A percentile compares a stretch with the other conserved stretches of the same genome.
phyloP scores from a whole-genome alignment of 192 early-diverging fungal genomes.

The Helicostylum pulchrum region DNA sequence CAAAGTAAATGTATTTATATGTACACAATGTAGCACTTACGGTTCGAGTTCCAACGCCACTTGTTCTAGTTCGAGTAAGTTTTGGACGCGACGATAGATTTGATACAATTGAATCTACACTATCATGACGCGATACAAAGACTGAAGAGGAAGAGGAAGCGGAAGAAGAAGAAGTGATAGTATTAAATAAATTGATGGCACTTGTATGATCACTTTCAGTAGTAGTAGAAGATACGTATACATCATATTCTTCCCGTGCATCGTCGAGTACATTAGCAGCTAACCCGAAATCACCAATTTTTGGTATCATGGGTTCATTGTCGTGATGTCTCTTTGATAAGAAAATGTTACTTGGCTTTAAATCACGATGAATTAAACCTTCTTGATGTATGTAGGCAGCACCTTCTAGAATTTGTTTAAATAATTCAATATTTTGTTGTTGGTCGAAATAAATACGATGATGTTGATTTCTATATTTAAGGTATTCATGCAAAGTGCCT shows the following conservation, averaged over 20 bases:
- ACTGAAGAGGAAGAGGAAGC: neutral
- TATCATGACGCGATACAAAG: too few relatives aligned
- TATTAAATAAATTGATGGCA: neutral
- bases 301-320: conserved; percentile 43
- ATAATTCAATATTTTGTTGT: conserved; percentile 43
- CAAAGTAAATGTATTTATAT: conserved; percentile 2
- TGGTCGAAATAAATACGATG: conserved; percentile 13
- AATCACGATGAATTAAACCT: conserved; percentile 71
- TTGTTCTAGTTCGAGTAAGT: conserved; percentile 9
- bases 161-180: neutral
- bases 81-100: neutral
- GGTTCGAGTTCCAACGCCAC: conserved; percentile 21
- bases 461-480: conserved; percentile 32
- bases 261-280: conserved; percentile 59
- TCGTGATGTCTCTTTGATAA: conserved; percentile 21
- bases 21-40: conserved; percentile 9
- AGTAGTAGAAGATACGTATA: too few relatives aligned
- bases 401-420: conserved; percentile 74
- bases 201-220: too few relatives aligned
- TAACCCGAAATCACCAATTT: conserved; percentile 96
- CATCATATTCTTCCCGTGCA: neutral
- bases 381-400: conserved; percentile 68
- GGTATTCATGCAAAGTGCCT: conserved; percentile 63
- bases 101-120: too few relatives aligned
- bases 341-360: conserved; percentile 72